A percentile compares a stretch with the other conserved stretches of the same genome.
phyloP scores from a whole-genome alignment of 148 eudicot genomes.

The Tetragonia tetragonoides region DNA sequence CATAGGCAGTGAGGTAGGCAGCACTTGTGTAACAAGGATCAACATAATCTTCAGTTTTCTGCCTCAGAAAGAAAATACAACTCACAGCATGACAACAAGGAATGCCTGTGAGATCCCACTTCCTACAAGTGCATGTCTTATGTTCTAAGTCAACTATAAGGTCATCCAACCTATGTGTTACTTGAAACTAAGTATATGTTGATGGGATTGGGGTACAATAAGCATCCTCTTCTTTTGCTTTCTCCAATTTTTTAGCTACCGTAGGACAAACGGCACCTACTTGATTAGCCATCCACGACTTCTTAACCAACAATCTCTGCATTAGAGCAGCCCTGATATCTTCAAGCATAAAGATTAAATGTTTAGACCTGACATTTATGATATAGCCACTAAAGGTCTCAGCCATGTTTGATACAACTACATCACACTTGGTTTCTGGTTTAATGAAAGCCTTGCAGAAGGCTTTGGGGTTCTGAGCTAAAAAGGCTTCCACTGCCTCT shows the following conservation, averaged over 20 bases:
- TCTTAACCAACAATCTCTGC: neutral
- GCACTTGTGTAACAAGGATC: neutral
- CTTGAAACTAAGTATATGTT: too few relatives aligned
- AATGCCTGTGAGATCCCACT: neutral
- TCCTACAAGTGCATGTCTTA: neutral
- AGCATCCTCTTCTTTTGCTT: too few relatives aligned
- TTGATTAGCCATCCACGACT: too few relatives aligned
- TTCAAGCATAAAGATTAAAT: neutral
- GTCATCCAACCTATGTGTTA: too few relatives aligned
- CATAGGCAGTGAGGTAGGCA: neutral
- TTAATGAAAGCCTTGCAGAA: neutral
- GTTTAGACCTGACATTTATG: neutral
- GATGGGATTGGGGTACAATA: too few relatives aligned
- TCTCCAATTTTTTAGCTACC: too few relatives aligned
- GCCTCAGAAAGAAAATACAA: neutral
- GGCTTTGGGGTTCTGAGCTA: neutral
- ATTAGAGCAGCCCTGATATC: neutral
- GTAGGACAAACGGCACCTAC: too few relatives aligned
- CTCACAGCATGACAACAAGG: neutral
- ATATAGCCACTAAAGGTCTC: neutral
- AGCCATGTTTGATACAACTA: neutral
- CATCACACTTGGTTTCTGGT: neutral
- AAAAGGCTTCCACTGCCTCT: neutral
- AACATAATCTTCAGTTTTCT: neutral
- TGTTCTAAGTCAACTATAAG: neutral